Conservation (phyloP, 495 filamentous ascomycete species). For the Aspergillus ostianus region DNA sequence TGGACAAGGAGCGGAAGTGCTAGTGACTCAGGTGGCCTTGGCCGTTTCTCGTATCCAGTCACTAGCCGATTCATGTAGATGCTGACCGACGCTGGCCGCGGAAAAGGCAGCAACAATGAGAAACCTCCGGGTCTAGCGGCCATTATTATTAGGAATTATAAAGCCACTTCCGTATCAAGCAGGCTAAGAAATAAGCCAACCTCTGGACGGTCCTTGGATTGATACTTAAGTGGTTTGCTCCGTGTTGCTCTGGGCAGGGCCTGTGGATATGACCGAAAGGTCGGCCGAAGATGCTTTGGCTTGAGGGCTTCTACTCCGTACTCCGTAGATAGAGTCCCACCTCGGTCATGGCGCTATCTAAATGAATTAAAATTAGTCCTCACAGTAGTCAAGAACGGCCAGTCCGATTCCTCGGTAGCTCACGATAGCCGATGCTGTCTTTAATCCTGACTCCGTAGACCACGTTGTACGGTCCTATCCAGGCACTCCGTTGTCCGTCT, state of each 20-base stretch:
- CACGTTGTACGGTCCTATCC: background rate
- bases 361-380: background rate
- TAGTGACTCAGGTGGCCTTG: background rate
- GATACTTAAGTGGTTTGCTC: no score
- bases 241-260: no score
- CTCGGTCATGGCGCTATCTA: no score
- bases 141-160: background rate
- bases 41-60: background rate
- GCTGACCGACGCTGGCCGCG: no score
- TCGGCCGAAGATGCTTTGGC: no score
- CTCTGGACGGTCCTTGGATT: background rate
- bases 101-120: no score
- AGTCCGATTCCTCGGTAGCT: background rate
- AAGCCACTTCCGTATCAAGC: background rate
- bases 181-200: background rate
- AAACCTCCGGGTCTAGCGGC: no score
- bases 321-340: background rate
- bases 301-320: no score
- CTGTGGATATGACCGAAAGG: no score
- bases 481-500: background rate
- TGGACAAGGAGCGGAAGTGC: no score
- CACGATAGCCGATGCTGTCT: background rate
- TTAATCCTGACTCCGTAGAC: background rate
- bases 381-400: background rate
- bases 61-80: background rate